A percentile compares a stretch with the other conserved stretches of the same genome.
Conservation (phyloP, 108 stramenopile genomes). For the Aurantiochytrium sp. region DNA sequence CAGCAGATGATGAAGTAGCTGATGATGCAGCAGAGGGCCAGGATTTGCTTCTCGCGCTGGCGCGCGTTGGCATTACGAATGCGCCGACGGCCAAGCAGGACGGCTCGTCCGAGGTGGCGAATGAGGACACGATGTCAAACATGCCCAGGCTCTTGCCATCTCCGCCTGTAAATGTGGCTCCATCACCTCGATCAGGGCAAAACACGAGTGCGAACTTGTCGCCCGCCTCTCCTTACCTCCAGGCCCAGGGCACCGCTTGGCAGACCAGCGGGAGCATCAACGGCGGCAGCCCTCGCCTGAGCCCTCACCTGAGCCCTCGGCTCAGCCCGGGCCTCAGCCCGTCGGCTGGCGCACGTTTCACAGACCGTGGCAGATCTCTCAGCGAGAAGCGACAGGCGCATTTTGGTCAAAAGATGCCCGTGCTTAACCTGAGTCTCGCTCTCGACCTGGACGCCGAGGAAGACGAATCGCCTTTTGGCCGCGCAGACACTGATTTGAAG, state of each 20-base stretch:
- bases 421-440: neutral
- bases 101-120: neutral
- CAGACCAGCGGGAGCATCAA: too few species aligned
- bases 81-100: neutral
- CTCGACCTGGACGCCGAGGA: neutral
- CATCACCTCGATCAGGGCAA: neutral
- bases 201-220: neutral
- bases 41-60: neutral
- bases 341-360: too few species aligned
- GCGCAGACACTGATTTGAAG: neutral
- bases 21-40: neutral
- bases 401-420: neutral
- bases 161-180: neutral
- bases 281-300: too few species aligned
- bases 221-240: neutral
- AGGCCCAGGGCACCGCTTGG: too few species aligned
- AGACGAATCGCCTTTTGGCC: neutral
- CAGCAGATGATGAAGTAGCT: too few species aligned
- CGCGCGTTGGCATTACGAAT: neutral
- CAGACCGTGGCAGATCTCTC: neutral
- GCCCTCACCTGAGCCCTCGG: too few species aligned
- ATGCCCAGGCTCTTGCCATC: neutral
- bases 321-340: too few species aligned
- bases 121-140: neutral
- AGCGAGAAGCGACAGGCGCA: neutral